Conservation (phyloP, 148 eudicot genomes). For the Spergularia bocconei region DNA sequence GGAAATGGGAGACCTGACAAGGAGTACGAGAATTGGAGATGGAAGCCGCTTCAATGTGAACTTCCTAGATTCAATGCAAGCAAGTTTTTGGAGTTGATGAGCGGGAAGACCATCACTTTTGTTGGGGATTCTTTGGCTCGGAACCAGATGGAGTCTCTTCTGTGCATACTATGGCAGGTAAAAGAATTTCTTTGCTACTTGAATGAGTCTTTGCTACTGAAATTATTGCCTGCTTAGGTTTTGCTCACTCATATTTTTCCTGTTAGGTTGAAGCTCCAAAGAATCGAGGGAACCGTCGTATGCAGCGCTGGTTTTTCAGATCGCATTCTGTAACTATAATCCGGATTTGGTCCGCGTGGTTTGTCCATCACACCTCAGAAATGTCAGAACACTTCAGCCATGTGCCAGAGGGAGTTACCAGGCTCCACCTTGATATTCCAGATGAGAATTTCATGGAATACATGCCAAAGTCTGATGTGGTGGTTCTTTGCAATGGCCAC, state of each 20-base stretch:
- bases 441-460: constrained; percentile 64
- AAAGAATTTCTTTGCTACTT: not conserved
- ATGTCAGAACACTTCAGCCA: constrained; percentile 52
- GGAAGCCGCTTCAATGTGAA: constrained; percentile 76
- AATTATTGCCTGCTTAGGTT: not conserved
- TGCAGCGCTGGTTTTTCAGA: constrained; percentile 77
- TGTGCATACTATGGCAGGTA: constrained; percentile 97
- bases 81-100: constrained; percentile 71
- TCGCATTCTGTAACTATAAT: constrained; percentile 74
- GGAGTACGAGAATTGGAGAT: constrained; percentile 90
- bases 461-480: constrained; percentile 50
- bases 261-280: constrained; percentile 72
- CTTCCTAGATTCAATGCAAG: constrained; percentile 58
- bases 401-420: constrained; percentile 54
- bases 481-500: constrained; percentile 82
- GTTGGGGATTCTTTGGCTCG: constrained; percentile 80
- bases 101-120: constrained; percentile 74
- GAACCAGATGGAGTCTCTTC: constrained; percentile 61
- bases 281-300: constrained; percentile 63
- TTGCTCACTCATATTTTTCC: not conserved
- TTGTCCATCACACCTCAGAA: constrained; percentile 59
- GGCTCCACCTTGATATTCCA: constrained; percentile 75
- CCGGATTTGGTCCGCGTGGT: constrained; percentile 95
- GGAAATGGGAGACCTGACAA: constrained; percentile 98
- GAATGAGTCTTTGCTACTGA: not conserved